Conservation (phyloP, 495 filamentous ascomycete genomes). For the Chaetomium tenue region DNA sequence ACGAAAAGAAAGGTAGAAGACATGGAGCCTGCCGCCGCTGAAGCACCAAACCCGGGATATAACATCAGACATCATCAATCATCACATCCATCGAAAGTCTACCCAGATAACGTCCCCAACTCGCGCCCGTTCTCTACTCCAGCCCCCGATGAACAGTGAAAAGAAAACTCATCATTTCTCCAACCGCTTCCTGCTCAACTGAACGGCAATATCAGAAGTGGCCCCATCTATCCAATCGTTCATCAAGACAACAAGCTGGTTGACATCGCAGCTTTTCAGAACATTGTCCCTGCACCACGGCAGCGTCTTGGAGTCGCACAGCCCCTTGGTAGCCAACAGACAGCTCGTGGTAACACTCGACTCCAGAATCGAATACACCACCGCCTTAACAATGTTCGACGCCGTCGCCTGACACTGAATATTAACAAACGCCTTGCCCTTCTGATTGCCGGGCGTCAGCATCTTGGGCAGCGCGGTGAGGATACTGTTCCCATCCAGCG, state of each 20-base stretch:
- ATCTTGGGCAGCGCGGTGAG: conserved; percentile 42
- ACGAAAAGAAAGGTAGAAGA: neutral
- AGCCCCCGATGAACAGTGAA: too few relatives aligned
- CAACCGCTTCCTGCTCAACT: conserved; percentile 45
- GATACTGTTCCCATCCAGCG: conserved; percentile 48
- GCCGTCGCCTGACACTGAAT: conserved; percentile 58
- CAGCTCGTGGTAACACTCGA: conserved; percentile 46
- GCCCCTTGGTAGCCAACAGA: conserved; percentile 50
- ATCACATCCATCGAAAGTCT: neutral
- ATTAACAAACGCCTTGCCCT: conserved; percentile 45
- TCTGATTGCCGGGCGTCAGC: conserved; percentile 40
- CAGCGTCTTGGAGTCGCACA: conserved; percentile 52
- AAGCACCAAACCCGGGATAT: too few relatives aligned
- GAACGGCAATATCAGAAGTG: conserved; percentile 50
- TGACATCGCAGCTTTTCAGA: conserved; percentile 35
- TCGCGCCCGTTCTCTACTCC: too few relatives aligned
- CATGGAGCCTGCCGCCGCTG: neutral
- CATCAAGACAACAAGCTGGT: conserved; percentile 50
- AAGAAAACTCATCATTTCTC: conserved; percentile 18
- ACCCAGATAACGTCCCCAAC: too few relatives aligned
- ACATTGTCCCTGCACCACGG: conserved; percentile 49
- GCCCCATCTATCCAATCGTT: conserved; percentile 58
- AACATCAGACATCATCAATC: neutral
- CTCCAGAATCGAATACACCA: conserved; percentile 47
- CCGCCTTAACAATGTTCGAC: conserved; percentile 49